Evolutionary conservation across 2,329 filamentous ascomycete genomes (phyloP), one percentile per base, ranked within the genome.

Genomic region (Tolypocladium tropicale): DNA sequence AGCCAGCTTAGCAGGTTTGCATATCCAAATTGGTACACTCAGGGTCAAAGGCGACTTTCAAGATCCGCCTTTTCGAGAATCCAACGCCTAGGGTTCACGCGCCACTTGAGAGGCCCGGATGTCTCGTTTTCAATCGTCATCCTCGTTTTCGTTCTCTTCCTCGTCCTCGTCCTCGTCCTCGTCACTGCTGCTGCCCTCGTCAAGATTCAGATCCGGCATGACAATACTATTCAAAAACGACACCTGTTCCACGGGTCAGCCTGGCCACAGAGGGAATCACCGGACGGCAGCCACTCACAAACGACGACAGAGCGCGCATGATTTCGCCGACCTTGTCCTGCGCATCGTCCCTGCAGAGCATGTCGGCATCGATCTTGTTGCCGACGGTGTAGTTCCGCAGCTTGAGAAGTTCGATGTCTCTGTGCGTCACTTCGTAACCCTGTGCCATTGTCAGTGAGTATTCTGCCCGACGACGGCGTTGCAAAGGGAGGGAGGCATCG

Each of bases 371-470:
- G 37, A 96, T 71, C 66, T 83, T 83, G 57, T 78, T 84, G 39
- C 83, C 79, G 25, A 95, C 72, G 0, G 88, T 92, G 68, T 88
- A 96, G 69, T 86, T 94, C 58, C 85, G 81, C 65, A 96, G 77
- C 63, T 90, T 88, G 55, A 96, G 77, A 54, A 96, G 78, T 55
- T 85, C 83, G 64, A 96, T 91, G 62, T 96, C 88, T 46, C 81
- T 76, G 67, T 96, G 89, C 57, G 89, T 84, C 23, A 80, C 78
- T 49, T 82, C 76, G 67, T 88, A 95, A 51, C 88, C 90, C 87
- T 93, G 32, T 6, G 2, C 2, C n/a, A 6, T 43, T 10, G 46
- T 54, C 41, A 49, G 43, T 21, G 6, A 25, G 18, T 12, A 21
- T 2, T 16, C 16, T 10, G 28, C 28, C n/a, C 4, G 10, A n/a